These are phyloP conservation scores for Termitomyces sp. DNA, from an alignment of 768 basidiomycete species.

Conservation along the genomic window DNA sequence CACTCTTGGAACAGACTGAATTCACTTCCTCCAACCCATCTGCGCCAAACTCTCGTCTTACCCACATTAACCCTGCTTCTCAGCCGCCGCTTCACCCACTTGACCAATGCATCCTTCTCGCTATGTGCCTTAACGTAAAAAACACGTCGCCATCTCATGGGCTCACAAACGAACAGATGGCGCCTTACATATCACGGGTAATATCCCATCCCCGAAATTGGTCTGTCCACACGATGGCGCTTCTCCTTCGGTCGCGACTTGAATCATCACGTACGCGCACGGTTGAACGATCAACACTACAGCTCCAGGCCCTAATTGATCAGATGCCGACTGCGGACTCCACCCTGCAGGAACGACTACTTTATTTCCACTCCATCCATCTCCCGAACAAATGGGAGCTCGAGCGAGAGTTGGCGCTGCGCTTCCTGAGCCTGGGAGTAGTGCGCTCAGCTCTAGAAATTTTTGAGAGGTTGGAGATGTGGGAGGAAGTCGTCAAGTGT, in stretches of 20 bases:
- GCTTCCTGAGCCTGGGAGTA: constrained; percentile 83
- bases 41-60: constrained; percentile 40
- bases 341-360: constrained; percentile 63
- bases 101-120: constrained; percentile 89
- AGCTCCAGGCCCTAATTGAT: constrained; percentile 93
- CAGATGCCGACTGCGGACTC: constrained; percentile 93
- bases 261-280: constrained; percentile 88
- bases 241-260: constrained; percentile 87
- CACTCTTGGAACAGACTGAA: constrained; percentile 88
- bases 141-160: constrained; percentile 90
- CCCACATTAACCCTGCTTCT: constrained; percentile 72
- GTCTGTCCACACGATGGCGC: constrained; percentile 95
- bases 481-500: constrained; percentile 94
- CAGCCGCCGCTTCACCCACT: constrained; percentile 90
- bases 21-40: constrained; percentile 73
- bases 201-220: constrained; percentile 89
- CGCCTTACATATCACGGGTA: constrained; percentile 86
- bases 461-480: constrained; percentile 94
- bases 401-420: constrained; percentile 82
- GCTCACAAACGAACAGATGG: constrained; percentile 88
- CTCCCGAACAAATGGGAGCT: constrained; percentile 92
- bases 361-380: constrained; percentile 74
- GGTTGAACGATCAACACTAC: constrained; percentile 86
- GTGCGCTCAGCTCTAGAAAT: constrained; percentile 89
- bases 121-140: constrained; percentile 84